A percentile compares a stretch with the other conserved stretches of the same genome.
Evolutionary conservation across 306 rosid genomes (phyloP).

Genomic region (Pterocarpus santalinus): DNA sequence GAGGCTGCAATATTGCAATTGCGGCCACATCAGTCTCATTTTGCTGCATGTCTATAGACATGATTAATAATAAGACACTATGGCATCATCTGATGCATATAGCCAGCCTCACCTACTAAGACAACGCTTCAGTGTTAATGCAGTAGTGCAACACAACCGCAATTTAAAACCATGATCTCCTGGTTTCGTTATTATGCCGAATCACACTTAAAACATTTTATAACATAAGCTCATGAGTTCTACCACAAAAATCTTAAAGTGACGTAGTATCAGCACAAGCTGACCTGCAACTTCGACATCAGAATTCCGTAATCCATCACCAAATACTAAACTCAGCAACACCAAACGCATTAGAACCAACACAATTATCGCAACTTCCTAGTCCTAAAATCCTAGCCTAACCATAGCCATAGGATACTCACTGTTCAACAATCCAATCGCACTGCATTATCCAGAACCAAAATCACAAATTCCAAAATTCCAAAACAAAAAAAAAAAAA

Average conservation of each 20-base stretch:
- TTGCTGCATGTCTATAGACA: not conserved
- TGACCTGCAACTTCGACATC: not conserved
- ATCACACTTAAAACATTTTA: slow-evolving; percentile 10
- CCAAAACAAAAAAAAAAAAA: not conserved
- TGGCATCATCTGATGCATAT: too few species aligned
- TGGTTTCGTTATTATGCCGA: not conserved
- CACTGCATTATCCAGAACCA: slow-evolving; percentile 40
- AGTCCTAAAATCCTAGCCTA: slow-evolving; percentile 3
- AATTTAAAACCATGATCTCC: not conserved
- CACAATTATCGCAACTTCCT: slow-evolving; percentile 21
- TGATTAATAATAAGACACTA: too few species aligned
- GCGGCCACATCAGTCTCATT: too few species aligned
- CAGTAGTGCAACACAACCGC: not conserved
- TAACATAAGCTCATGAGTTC: not conserved
- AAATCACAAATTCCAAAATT: slow-evolving; percentile 4
- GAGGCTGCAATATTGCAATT: not conserved
- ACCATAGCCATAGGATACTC: not conserved
- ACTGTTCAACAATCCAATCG: slow-evolving; percentile 21
- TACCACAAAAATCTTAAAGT: not conserved
- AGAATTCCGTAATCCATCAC: slow-evolving; percentile 18
- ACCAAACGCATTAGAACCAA: slow-evolving; percentile 26
- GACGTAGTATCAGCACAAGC: not conserved
- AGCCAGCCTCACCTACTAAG: too few species aligned
- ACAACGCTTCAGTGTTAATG: not conserved
- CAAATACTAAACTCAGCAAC: slow-evolving; percentile 30